Percentiles rank a stretch among this genome's conserved stretches.
Conservation (phyloP, 2,329 filamentous ascomycete species). For the Cladorrhinum sp. region DNA sequence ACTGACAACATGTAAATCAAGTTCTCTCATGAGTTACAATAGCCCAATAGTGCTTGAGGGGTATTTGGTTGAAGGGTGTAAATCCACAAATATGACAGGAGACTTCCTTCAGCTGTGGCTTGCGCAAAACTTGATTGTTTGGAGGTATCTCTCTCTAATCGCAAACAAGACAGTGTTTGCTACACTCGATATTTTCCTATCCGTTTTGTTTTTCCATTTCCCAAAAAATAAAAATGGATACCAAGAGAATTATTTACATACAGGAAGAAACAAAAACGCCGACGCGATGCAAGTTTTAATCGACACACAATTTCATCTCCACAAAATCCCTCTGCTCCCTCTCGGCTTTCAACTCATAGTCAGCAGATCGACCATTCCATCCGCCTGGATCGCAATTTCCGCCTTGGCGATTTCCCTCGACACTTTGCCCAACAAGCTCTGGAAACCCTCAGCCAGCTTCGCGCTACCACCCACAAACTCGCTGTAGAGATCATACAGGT, state of each 20-base stretch:
- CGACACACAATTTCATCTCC: neutral
- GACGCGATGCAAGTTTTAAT: conserved; percentile 2
- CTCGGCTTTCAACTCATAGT: conserved; percentile 42
- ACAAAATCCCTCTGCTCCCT: neutral
- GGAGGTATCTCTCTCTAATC: no score
- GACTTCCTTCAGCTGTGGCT: no score
- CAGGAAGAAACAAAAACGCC: neutral
- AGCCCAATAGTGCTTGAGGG: no score
- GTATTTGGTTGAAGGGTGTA: no score
- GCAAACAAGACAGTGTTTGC: no score
- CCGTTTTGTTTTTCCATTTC: neutral
- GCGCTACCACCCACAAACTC: conserved; percentile 72
- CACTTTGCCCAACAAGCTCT: conserved; percentile 67
- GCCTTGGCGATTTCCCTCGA: conserved; percentile 76
- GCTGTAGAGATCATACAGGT: conserved; percentile 83
- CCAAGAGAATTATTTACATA: neutral
- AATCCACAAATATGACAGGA: no score
- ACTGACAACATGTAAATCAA: no score
- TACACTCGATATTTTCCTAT: no score
- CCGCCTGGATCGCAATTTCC: conserved; percentile 75
- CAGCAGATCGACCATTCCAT: conserved; percentile 80
- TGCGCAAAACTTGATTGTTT: no score
- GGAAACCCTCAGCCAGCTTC: conserved; percentile 69
- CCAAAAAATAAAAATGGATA: neutral
- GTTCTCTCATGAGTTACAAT: no score